Percentiles rank a stretch among this genome's conserved stretches.
These are phyloP conservation scores for Trichoderma sp. DNA, from an alignment of 2,329 filamentous ascomycete genomes.

Conservation along the genomic window DNA sequence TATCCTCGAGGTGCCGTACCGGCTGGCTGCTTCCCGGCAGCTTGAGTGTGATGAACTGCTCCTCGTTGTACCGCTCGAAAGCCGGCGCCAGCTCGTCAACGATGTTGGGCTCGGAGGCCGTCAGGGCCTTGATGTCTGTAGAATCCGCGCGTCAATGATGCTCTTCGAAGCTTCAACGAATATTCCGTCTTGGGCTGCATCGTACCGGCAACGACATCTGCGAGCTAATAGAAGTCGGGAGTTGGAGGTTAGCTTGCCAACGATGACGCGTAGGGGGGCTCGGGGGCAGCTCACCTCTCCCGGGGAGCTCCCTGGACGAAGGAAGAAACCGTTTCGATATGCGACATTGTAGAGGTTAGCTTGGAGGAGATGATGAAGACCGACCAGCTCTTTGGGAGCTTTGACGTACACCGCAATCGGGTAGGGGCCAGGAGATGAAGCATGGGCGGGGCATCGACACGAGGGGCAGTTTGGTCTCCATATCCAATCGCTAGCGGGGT, in stretches of 20 bases:
- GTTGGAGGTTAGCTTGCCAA: constrained; percentile 32
- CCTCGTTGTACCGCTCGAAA: constrained; percentile 94
- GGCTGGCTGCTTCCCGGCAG: constrained; percentile 78
- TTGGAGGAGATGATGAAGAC: neutral
- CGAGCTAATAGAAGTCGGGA: constrained; percentile 58
- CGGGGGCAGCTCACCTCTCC: constrained; percentile 69
- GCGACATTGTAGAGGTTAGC: constrained; percentile 34
- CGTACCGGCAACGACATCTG: constrained; percentile 84
- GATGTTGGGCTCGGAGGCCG: constrained; percentile 66
- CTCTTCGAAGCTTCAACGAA: neutral
- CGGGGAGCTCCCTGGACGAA: constrained; percentile 95
- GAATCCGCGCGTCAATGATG: constrained; percentile 26
- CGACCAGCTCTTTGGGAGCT: neutral
- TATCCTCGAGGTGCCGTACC: constrained; percentile 28
- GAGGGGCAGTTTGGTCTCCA: constrained; percentile 11
- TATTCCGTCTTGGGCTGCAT: neutral
- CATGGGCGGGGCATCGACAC: constrained; percentile 17
- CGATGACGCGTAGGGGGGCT: constrained; percentile 23
- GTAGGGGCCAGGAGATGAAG: constrained; percentile 2
- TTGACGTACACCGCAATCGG: constrained; percentile 19
- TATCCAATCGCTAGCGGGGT: constrained; percentile 10
- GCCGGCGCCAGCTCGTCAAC: constrained; percentile 75
- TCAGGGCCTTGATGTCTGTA: constrained; percentile 86
- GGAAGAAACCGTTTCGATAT: constrained; percentile 61
- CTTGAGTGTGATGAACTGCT: constrained; percentile 87